phyloP scores from a whole-genome alignment of 2,329 filamentous ascomycete genomes.

The Fusarium hainanense region DNA sequence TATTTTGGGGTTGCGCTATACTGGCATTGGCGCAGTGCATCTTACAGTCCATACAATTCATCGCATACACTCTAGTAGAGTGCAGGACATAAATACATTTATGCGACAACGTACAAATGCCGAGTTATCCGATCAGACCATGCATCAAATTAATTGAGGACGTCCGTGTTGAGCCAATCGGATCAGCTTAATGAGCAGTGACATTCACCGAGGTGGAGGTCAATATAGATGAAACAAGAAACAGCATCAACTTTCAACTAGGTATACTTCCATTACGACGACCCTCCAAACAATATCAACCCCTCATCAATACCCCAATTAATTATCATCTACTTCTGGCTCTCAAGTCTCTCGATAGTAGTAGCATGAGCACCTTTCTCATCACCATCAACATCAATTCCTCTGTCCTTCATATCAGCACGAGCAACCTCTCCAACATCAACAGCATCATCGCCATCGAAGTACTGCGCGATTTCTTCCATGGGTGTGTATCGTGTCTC shows the following conservation, averaged over 20 bases:
- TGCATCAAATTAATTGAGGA: background rate
- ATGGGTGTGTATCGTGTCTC: slow-evolving; percentile 20
- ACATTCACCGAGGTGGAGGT: too few relatives aligned
- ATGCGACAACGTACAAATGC: background rate
- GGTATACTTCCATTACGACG: background rate
- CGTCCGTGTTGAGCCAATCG: background rate
- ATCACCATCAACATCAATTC: background rate
- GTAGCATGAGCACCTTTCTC: slow-evolving; percentile 11
- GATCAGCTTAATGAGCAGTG: too few relatives aligned
- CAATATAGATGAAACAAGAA: background rate
- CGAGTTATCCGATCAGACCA: too few relatives aligned
- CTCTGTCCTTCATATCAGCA: slow-evolving; percentile 21
- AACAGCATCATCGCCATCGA: slow-evolving; percentile 12
- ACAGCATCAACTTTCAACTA: background rate
- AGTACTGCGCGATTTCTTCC: slow-evolving; percentile 24
- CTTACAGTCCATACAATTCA: background rate
- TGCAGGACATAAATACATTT: background rate
- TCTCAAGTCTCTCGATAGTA: background rate
- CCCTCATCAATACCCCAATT: fast-evolving
- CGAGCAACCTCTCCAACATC: slow-evolving; percentile 18
- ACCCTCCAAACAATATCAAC: fast-evolving
- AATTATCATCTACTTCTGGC: background rate
- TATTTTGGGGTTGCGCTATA: background rate
- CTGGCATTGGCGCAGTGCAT: background rate
- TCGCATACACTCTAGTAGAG: background rate